Base-by-base conservation (phyloP, 805 yeast species). In the Zygotorulaspora danielsina region DNA sequence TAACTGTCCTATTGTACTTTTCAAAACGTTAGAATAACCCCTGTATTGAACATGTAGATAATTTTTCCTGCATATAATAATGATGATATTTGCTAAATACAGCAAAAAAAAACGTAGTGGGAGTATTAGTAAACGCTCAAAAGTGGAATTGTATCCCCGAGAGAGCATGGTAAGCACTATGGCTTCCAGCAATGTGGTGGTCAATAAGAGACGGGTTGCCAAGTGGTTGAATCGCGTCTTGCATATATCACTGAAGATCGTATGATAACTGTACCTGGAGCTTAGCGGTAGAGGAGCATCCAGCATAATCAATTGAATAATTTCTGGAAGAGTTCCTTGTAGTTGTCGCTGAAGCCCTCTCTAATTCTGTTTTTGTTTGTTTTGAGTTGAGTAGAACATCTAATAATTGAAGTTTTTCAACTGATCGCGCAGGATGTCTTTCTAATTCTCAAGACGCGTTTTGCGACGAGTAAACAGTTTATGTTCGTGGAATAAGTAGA, bases 211-310 rank as follows among this genome's bases (percentile, higher is more conserved):
- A 22, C 70, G 59, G 1, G 66, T 52, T 17, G 55, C 63, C 19
- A 69, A 53, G 44, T 64, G 67, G 29, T 63, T 65, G 36, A 69
- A 68, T 26, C 73, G 54, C 1, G 66, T 55, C 29, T 65, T 59
- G 41, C 71, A 67, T 5, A 69, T 54, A 42, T 66, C 70, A 16
- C 68, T 63, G 44, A 69, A 69, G 17, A 68, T 59, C 8, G 64
- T 39, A 36, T 66, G 64, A 44, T 66, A 67, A 31, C 57, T 61
- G 38, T 59, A 66, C 30, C 55, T 50, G 6, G 53, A 43, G 22
- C 48, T 50, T 34, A 49, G 35, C 29, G 49, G 44, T 7, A 36
- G 29, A 8, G 54, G 43, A 12, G 41, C 40, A 25, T 45, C 48
- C 19, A 41, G 20, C 53, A 45, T 49, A 5, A 13, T 40, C 29